Evolutionary conservation across 352 stramenopile species (phyloP), one percentile per base, ranked within the genome.

Genomic region (Globisporangium solare): DNA sequence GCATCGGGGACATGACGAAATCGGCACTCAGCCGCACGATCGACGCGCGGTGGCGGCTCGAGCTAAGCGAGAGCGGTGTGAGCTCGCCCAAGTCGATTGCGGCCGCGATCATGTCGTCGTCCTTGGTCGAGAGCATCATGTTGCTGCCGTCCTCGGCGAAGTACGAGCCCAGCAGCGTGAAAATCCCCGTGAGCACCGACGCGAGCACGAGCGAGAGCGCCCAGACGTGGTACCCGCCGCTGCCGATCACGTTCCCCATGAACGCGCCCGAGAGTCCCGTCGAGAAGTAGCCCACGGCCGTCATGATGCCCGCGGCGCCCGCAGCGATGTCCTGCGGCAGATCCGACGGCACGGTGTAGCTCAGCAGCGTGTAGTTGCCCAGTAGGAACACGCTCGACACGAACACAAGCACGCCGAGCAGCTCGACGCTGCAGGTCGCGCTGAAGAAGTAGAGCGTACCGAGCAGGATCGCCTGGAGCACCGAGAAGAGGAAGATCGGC

Each of bases 321-420:
- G 81, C 81, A 0, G 76, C 76, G 49, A 91, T 86, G 41, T 91
- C 76, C 49, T 81, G 76, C 41, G 81, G 77, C 22, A 91, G 59
- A 63, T 91, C 81, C 3, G 77, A 83, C 21, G 81, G 81, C 14
- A 91, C 81, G 0, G 81, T 88, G 60, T 89, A 91, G 54, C 70
- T 86, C 24, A 89, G 62, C 20, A 91, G 59, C 45, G 81, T 89
- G 63, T 88, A 88, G 64, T 88, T 91, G 27, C 81, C 81, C 5
- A 91, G 51, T 27, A 91, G 54, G 60, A 85, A 89, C 15, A 91
- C 73, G 52, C 81, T 91, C 21, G 74, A 71, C 49, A 76, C 56
- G 50, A 91, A 91, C 17, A 83, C 74, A 1, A 91, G 70, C 27
- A 63, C 57, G 27, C 76, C 78, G 11, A 91, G 67, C 48, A 71